Base-by-base conservation (phyloP, 768 basidiomycete species). In the Leccinum obscurum region DNA sequence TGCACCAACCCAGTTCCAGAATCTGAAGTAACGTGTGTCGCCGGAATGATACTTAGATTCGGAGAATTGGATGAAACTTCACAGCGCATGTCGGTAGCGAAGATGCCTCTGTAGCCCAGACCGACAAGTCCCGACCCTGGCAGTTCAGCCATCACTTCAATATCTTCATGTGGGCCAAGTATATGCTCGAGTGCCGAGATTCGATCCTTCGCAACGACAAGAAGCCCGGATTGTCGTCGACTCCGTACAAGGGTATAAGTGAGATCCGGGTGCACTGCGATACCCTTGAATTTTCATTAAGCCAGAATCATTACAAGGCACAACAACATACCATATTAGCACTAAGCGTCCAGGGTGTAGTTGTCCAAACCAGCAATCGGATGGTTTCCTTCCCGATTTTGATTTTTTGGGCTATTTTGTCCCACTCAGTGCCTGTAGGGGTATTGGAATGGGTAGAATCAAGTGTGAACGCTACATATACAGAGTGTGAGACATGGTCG, bases 1-100 rank as follows among this genome's bases (percentile, higher is more conserved):
- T 98, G 96, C 1, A 99, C 96, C 13, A 98, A 82, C 35, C 96
- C 95, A 2, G 95, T 97, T 6, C 96, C 96, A n/a, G 94, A 90
- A 17, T 87, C 83, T 0, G 89, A 75, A 1, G 89, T 93, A 15
- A 98, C 96, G 69, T 96, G 90, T 0, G 80, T 73, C 1, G 92
- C 87, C 2, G 83, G 70, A 41, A 96, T 81, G 51, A 97, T 72
- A 41, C 73, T 71, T n/a, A 81, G 73, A 17, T 39, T 28, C 14
- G 55, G 41, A 59, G 37, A 32, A 39, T 44, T 20, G 48, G 51
- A 20, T 9, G 15, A 37, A 22, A 30, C 20, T 35, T 55, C 55
- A 8, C 26, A 22, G n/a, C 5, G 52, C 6, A 55, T 58, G 22
- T 75, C 54, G 9, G 75, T 61, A 2, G 77, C 71, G 70, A 95